These are phyloP conservation scores for Podospora pseudocomata DNA, from an alignment of 495 filamentous ascomycete genomes.

Conservation along the genomic window DNA sequence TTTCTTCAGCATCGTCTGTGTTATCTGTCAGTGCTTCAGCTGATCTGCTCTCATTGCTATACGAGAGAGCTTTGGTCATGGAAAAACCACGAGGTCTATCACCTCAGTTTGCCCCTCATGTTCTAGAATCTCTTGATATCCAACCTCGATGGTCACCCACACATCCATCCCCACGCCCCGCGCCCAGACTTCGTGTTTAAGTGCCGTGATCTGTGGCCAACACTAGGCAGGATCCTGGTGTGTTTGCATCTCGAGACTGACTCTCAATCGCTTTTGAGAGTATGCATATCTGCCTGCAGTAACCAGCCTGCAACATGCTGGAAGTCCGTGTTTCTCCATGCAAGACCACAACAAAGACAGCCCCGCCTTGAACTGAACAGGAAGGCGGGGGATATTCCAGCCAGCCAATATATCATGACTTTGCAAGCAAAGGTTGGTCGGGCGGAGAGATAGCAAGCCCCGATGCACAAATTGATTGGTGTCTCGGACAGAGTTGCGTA, in stretches of 20 bases:
- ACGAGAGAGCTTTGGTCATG: neutral
- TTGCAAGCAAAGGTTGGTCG: neutral
- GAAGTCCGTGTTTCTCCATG: neutral
- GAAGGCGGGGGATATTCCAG: neutral
- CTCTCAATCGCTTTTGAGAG: neutral
- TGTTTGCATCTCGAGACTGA: neutral
- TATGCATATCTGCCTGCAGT: neutral
- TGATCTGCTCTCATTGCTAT: neutral
- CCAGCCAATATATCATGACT: neutral
- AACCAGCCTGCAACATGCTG: neutral
- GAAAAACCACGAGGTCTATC: neutral
- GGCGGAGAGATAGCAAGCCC: neutral
- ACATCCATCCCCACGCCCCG: neutral
- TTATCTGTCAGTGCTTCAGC: neutral
- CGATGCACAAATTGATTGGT: neutral
- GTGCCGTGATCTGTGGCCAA: neutral
- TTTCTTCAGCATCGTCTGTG: neutral
- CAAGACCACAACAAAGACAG: neutral
- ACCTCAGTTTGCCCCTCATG: neutral
- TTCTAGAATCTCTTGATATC: neutral
- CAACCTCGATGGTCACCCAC: neutral
- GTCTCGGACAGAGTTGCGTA: neutral
- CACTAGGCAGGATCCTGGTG: neutral
- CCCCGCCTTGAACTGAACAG: neutral
- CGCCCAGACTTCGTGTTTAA: neutral